phyloP scores from a whole-genome alignment of 768 basidiomycete genomes.

The Hysterangium stoloniferum region DNA sequence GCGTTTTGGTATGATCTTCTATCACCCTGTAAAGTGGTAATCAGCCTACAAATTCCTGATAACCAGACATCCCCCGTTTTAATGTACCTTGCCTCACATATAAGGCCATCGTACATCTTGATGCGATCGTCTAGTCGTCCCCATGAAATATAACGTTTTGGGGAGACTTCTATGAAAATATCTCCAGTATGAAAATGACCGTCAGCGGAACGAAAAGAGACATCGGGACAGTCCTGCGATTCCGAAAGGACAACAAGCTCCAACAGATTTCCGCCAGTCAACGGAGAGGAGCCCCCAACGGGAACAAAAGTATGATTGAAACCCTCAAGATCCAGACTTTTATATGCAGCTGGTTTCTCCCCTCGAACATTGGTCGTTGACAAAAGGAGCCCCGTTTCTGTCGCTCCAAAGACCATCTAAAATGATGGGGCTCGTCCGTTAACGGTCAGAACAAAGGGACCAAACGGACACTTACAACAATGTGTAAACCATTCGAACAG shows the following conservation, averaged over 20 bases:
- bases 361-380: not conserved
- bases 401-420: not conserved
- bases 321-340: not conserved
- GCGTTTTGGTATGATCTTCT: constrained; percentile 71
- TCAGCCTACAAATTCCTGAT: not conserved
- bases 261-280: constrained; percentile 48
- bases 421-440: not conserved
- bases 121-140: constrained; percentile 84
- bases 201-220: too few species aligned
- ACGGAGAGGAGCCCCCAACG: constrained; percentile 56
- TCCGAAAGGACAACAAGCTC: too few species aligned
- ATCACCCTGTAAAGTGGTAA: not conserved
- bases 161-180: constrained; percentile 57
- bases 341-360: not conserved
- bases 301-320: constrained; percentile 40
- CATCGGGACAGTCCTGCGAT: too few species aligned
- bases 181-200: constrained; percentile 78
- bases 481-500: not conserved
- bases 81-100: constrained; percentile 66
- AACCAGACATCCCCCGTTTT: too few species aligned
- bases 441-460: not conserved
- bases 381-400: not conserved
- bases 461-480: not conserved
- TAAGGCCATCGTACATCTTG: constrained; percentile 69
- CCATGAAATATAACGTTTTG: constrained; percentile 54